Conservation (phyloP, 139 green algal genomes). For the Coelastrella sp. region DNA sequence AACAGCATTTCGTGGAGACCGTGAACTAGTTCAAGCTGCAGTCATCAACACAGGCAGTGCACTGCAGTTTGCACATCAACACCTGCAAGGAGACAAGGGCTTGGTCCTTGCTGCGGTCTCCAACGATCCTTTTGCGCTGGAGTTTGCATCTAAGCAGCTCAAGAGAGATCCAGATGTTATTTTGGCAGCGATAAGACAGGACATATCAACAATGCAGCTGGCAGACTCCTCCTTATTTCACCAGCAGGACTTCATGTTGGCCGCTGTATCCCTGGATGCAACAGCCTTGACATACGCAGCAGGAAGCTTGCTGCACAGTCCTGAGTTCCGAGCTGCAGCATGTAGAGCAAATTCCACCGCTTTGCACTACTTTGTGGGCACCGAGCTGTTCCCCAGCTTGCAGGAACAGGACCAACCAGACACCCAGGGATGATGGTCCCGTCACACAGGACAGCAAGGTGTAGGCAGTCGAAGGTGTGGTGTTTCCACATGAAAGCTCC, state of each 20-base stretch:
- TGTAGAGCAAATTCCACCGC: neutral
- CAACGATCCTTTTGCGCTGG: conserved; percentile 33
- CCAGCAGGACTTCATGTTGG: conserved; percentile 27
- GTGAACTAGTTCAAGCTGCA: conserved; percentile 7
- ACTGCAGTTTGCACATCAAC: conserved; percentile 22
- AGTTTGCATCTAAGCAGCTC: neutral
- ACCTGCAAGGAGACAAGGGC: neutral
- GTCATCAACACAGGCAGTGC: neutral
- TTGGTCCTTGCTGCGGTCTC: conserved; percentile 3
- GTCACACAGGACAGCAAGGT: no score
- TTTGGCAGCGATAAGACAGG: neutral
- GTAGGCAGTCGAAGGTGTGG: no score
- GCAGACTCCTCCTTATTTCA: conserved; percentile 2
- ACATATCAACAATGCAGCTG: conserved; percentile 11
- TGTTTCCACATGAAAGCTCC: no score
- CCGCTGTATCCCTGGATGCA: conserved; percentile 9
- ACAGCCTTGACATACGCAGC: conserved; percentile 25
- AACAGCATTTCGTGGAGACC: neutral
- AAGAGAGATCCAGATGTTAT: neutral
- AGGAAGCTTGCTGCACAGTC: neutral
- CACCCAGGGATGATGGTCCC: no score
- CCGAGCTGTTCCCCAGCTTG: conserved; percentile 26
- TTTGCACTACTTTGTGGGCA: conserved; percentile 3
- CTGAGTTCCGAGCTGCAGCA: conserved; percentile 12
- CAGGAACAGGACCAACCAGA: neutral